These are phyloP conservation scores for Venturia carpophila DNA, from an alignment of 2,329 filamentous ascomycete genomes.

Conservation along the genomic window DNA sequence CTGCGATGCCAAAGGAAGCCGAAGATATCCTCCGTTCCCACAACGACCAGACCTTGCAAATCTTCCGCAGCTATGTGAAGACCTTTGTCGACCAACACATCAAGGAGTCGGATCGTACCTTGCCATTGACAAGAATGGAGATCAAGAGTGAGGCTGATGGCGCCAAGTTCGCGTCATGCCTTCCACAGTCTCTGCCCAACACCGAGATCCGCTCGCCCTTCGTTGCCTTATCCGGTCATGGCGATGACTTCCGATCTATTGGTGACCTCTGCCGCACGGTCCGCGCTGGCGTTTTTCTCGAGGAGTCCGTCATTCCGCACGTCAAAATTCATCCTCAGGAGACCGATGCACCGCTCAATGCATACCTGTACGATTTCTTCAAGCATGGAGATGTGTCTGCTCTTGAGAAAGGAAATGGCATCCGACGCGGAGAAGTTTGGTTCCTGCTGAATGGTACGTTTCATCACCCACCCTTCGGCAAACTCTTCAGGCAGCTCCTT, in stretches of 20 bases:
- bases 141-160: conserved; percentile 31
- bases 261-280: conserved; percentile 59
- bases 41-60: conserved; percentile 56
- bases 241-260: conserved; percentile 56
- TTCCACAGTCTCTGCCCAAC: conserved; percentile 12
- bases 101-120: conserved; percentile 41
- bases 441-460: conserved; percentile 52
- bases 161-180: conserved; percentile 23
- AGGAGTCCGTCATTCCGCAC: conserved; percentile 64
- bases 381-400: conserved; percentile 59
- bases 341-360: conserved; percentile 49
- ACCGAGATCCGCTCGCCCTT: conserved; percentile 57
- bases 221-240: conserved; percentile 60
- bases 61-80: conserved; percentile 61
- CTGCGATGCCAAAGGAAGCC: conserved; percentile 51
- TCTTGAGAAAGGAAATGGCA: conserved; percentile 56
- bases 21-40: conserved; percentile 50
- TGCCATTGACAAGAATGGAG: conserved; percentile 53
- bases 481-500: no score
- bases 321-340: conserved; percentile 55
- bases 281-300: conserved; percentile 63
- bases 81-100: conserved; percentile 62
- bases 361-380: conserved; percentile 69
- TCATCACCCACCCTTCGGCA: no score
- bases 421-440: conserved; percentile 62